Conservation (phyloP, 2,329 filamentous ascomycete genomes). For the Aspergillus intermedius region DNA sequence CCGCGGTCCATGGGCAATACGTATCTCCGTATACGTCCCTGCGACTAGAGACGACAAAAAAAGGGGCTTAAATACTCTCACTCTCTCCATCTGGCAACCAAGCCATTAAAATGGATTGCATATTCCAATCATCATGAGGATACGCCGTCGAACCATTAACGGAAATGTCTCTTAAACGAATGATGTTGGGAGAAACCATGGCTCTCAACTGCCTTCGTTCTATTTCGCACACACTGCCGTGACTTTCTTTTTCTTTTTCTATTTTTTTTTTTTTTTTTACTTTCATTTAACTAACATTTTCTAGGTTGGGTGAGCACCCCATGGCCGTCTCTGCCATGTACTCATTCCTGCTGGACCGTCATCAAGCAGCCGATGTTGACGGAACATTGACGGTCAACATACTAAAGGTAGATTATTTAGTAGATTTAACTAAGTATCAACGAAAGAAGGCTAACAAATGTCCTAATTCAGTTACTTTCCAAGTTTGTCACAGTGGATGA, state of each 20-base stretch:
- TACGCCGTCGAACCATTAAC: neutral
- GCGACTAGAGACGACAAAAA: constrained; percentile 1
- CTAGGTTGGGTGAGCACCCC: constrained; percentile 45
- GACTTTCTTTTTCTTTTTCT: neutral
- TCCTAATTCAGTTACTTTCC: constrained; percentile 43
- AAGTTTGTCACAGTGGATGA: constrained; percentile 53
- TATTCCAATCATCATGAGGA: constrained; percentile 3
- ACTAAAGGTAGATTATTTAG: constrained; percentile 35
- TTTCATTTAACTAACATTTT: constrained; percentile 19
- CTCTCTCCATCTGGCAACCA: neutral
- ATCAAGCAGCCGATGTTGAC: constrained; percentile 43
- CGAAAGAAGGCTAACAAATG: constrained; percentile 11
- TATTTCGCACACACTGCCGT: neutral
- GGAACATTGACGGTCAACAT: constrained; percentile 39
- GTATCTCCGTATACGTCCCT: constrained; percentile 6
- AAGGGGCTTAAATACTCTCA: neutral
- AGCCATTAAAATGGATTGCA: neutral
- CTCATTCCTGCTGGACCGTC: constrained; percentile 44
- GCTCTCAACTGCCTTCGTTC: neutral
- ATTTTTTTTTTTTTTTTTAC: neutral
- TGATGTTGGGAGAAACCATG: neutral
- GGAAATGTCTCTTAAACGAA: neutral
- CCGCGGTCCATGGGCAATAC: constrained; percentile 6
- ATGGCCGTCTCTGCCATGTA: constrained; percentile 42
- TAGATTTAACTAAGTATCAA: neutral